Evolutionary conservation across 768 basidiomycete species (phyloP), one percentile per base, ranked within the genome.

Genomic region (Coprinopsis marcescibilis): DNA sequence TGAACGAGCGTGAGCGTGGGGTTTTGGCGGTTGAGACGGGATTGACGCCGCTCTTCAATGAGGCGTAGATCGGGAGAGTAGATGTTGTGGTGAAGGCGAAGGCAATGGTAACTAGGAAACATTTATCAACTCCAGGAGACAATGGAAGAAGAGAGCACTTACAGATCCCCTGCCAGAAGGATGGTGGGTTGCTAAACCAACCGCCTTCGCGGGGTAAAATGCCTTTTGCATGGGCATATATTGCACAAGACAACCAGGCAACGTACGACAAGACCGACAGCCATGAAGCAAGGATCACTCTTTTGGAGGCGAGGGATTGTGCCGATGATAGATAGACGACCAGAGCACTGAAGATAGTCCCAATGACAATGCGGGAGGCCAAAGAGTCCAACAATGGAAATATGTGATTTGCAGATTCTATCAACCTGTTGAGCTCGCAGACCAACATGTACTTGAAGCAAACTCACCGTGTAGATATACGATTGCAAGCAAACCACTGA

Each of bases 111-210:
- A 76, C 83, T 86, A 42, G n/a, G 38, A 39, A 50, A 7, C n/a
- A 34, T 30, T 21, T 19, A 37, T 43, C 4, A 43, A 27, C 7
- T 10, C 5, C 23, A 36, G 12, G 8, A 13, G 43, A 4, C 54
- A 48, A 49, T 50, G 46, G 40, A 23, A 30, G 19, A 34, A 37
- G 4, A 27, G 14, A 14, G 2, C 15, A 76, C 81, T 50, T 51
- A 86, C 85, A 76, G 45, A 79, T 67, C 48, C 77, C 78, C 56
- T 80, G 75, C 84, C 82, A 85, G 38, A 83, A 65, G 26, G 68
- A 55, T 20, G 80, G 78, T 42, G 69, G 59, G 45, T 25, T 12
- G 46, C 61, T 67, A 25, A 68, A 53, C 65, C 66, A 70, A 30
- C 61, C 62, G 21, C 62, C 53, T 46, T 49, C 20, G 38, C 38